Base-by-base conservation (phyloP, 208 protist genomes). In the Acanthamoeba castellanii region DNA sequence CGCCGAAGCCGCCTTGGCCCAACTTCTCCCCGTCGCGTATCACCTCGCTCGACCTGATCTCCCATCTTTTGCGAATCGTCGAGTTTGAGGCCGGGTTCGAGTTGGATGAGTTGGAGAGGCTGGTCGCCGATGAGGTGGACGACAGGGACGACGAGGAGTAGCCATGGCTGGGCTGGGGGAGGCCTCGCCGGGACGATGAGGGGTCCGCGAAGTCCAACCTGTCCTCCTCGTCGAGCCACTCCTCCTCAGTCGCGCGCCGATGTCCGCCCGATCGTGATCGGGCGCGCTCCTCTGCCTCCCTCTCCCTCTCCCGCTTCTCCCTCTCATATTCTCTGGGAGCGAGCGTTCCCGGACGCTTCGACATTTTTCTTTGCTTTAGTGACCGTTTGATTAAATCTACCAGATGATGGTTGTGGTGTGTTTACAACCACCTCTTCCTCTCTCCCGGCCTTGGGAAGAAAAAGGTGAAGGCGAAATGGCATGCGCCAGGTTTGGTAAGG, bases 1-100 rank as follows among this genome's bases (percentile, higher is more conserved):
- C 82, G 7, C 82, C 82, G 55, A 89, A 89, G 13, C 82, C 82
- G 25, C 82, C 82, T 32, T 89, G 82, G 30, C 82, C 82, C 22
- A 89, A 22, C 50, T 89, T 89, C 47, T 89, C 82, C 1, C 82
- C 82, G 22, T 57, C 55, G 20, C 55, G 3, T 1, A 11, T 2
- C 5, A 89, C 55, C 30, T 89, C 82, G 82, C 52, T 64, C 20
- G 82, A 66, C 6, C 45, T 20, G 11, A 89, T 89, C 82, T 89
- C 82, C 82, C 82, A 89, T 64, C 55, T 8, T 34, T 81, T 81
- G 30, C 72, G 72, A 14, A 50, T 50, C 18, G 72, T 37, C n/a
- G 70, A 78, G 34, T 14, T 22, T n/a, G 66, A 74, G 30, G n/a
- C 64, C 20, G 8, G 4, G 47, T 11, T 52, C n/a, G n/a, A 11